These are phyloP conservation scores for Oryza nivara DNA, from an alignment of 176 grass and related monocot species.

Conservation along the genomic window DNA sequence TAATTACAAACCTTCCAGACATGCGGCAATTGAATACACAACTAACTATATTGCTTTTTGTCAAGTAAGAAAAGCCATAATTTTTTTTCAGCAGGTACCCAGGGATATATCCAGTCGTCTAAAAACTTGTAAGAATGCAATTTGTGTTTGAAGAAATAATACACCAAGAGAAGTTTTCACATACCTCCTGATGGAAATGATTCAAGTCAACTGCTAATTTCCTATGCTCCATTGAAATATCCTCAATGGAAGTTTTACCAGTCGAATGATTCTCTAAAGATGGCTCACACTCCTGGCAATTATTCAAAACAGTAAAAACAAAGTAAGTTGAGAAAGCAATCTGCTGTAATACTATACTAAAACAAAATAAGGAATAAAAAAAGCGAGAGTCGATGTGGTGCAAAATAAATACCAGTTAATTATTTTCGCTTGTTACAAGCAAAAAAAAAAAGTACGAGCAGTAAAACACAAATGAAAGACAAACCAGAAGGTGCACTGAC, in stretches of 20 bases:
- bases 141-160: conserved; percentile 11
- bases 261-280: conserved; percentile 35
- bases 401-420: conserved; percentile 22
- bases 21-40: background rate
- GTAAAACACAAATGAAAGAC: conserved; percentile 21
- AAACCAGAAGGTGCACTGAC: background rate
- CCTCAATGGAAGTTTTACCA: conserved; percentile 50
- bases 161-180: conserved; percentile 32
- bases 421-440: conserved; percentile 9
- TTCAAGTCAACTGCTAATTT: conserved; percentile 65
- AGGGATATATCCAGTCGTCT: background rate
- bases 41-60: background rate
- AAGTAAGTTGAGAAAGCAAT: conserved; percentile 37
- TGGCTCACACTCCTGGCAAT: conserved; percentile 40
- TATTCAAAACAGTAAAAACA: conserved; percentile 44
- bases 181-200: conserved; percentile 92
- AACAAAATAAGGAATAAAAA: conserved; percentile 3
- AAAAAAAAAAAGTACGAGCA: background rate
- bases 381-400: background rate
- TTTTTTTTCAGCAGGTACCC: conserved; percentile 17
- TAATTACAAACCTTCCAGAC: background rate
- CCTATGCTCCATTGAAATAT: conserved; percentile 73
- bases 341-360: conserved; percentile 1
- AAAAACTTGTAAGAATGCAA: conserved; percentile 26
- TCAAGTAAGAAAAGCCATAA: background rate